These are phyloP conservation scores for Cryptococcus wingfieldii DNA, from an alignment of 1,284 basidiomycete species.

Conservation along the genomic window DNA sequence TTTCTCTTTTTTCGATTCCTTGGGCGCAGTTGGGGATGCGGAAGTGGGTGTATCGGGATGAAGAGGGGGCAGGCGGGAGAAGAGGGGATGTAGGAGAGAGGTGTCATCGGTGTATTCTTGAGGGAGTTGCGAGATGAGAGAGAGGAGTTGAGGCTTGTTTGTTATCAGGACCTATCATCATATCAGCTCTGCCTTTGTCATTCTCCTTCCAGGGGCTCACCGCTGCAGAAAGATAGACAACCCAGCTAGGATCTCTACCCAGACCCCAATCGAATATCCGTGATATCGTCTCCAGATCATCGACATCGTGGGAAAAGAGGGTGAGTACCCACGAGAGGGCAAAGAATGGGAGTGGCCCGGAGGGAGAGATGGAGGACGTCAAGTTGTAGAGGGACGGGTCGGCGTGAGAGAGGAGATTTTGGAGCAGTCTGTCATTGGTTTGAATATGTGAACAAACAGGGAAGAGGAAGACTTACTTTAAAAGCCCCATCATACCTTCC, in stretches of 20 bases:
- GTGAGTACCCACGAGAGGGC: slow-evolving; percentile 86
- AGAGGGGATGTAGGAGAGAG: slow-evolving; percentile 64
- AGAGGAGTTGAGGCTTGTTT: slow-evolving; percentile 45
- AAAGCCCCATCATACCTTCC: slow-evolving; percentile 75
- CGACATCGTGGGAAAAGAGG: slow-evolving; percentile 84
- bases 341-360: slow-evolving; percentile 52
- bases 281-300: slow-evolving; percentile 75
- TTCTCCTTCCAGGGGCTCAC: neutral
- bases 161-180: slow-evolving; percentile 41
- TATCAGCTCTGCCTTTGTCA: neutral
- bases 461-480: slow-evolving; percentile 56
- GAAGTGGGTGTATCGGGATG: slow-evolving; percentile 45
- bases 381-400: slow-evolving; percentile 67
- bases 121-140: slow-evolving; percentile 31
- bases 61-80: slow-evolving; percentile 67
- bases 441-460: neutral
- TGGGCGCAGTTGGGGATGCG: slow-evolving; percentile 1
- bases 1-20: neutral
- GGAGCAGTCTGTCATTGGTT: slow-evolving; percentile 56
- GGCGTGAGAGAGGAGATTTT: slow-evolving; percentile 62
- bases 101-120: slow-evolving; percentile 40
- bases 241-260: slow-evolving; percentile 69
- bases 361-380: slow-evolving; percentile 38
- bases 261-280: slow-evolving; percentile 84
- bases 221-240: slow-evolving; percentile 62